phyloP scores from a whole-genome alignment of 2,329 filamentous ascomycete genomes.

The Pestalotiopsis sp. region DNA sequence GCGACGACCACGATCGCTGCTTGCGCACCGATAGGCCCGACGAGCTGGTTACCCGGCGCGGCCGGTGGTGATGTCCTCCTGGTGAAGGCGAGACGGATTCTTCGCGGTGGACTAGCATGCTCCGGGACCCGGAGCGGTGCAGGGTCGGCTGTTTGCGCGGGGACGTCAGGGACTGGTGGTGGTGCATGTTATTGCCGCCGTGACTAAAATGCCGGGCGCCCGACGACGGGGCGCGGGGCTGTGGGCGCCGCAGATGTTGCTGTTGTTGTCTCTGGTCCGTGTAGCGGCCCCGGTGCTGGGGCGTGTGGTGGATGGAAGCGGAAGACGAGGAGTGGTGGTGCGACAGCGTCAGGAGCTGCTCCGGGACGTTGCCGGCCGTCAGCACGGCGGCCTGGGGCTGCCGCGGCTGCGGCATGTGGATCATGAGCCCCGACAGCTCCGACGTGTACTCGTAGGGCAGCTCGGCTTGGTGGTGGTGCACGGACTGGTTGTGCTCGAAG shows the following conservation, averaged over 20 bases:
- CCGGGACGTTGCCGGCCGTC: slow-evolving; percentile 28
- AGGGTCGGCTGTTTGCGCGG: slow-evolving; percentile 43
- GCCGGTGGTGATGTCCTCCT: slow-evolving; percentile 19
- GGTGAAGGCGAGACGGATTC: slow-evolving; percentile 41
- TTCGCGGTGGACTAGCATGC: slow-evolving; percentile 23
- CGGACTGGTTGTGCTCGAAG: slow-evolving; percentile 42
- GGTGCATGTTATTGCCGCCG: slow-evolving; percentile 12
- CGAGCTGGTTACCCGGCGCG: slow-evolving; percentile 19
- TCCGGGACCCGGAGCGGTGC: slow-evolving; percentile 30
- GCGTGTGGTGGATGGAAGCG: too few relatives aligned
- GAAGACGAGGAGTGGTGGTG: not conserved
- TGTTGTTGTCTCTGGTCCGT: slow-evolving; percentile 40
- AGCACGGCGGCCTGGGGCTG: slow-evolving; percentile 37
- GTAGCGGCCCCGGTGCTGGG: slow-evolving; percentile 15
- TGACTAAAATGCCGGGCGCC: slow-evolving; percentile 47
- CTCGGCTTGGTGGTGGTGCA: slow-evolving; percentile 42
- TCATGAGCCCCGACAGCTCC: slow-evolving; percentile 48
- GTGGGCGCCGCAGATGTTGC: slow-evolving; percentile 44
- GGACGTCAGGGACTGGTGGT: slow-evolving; percentile 26
- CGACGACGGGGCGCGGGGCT: slow-evolving; percentile 55
- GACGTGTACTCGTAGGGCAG: slow-evolving; percentile 40
- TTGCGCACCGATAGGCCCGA: slow-evolving; percentile 34
- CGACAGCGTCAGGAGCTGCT: slow-evolving; percentile 12
- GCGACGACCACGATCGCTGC: slow-evolving; percentile 36
- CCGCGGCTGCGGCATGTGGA: slow-evolving; percentile 54